A percentile compares a stretch with the other conserved stretches of the same genome.
Conservation (phyloP, 2,329 filamentous ascomycete species). For the Orbilia javanica region DNA sequence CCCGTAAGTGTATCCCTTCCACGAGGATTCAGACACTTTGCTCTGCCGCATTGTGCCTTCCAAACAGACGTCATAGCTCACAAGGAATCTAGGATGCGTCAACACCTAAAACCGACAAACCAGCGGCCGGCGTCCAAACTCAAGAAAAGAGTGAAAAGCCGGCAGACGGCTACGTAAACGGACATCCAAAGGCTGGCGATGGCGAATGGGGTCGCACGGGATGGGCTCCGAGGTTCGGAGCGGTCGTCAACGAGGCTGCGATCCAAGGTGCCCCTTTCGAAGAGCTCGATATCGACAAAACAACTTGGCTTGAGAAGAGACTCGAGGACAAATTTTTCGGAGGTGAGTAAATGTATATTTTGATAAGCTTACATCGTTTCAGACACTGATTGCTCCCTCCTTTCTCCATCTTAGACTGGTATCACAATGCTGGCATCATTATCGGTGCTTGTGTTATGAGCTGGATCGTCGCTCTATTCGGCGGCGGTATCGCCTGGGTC, state of each 20-base stretch:
- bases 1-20: slow-evolving; percentile 34
- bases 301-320: slow-evolving; percentile 85
- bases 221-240: slow-evolving; percentile 87
- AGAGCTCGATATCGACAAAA: slow-evolving; percentile 72
- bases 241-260: slow-evolving; percentile 21
- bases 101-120: slow-evolving; percentile 45
- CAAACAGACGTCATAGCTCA: slow-evolving; percentile 26
- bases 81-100: slow-evolving; percentile 25
- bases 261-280: slow-evolving; percentile 59
- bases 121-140: slow-evolving; percentile 38
- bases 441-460: slow-evolving; percentile 90
- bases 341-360: slow-evolving; percentile 67
- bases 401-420: slow-evolving; percentile 81
- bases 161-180: slow-evolving; percentile 64
- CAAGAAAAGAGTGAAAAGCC: slow-evolving; percentile 60
- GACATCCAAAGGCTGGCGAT: slow-evolving; percentile 71
- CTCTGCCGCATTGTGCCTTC: slow-evolving; percentile 20
- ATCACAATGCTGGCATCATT: slow-evolving; percentile 95
- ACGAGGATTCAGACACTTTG: too few relatives aligned
- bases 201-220: slow-evolving; percentile 75
- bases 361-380: too few relatives aligned
- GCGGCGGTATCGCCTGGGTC: slow-evolving; percentile 92
- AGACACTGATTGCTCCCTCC: neutral
- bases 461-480: slow-evolving; percentile 89
- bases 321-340: slow-evolving; percentile 92